A percentile compares a stretch with the other conserved stretches of the same genome.
Evolutionary conservation across 106 monocot species (phyloP).

Genomic region (Platanthera guangdongensis): DNA sequence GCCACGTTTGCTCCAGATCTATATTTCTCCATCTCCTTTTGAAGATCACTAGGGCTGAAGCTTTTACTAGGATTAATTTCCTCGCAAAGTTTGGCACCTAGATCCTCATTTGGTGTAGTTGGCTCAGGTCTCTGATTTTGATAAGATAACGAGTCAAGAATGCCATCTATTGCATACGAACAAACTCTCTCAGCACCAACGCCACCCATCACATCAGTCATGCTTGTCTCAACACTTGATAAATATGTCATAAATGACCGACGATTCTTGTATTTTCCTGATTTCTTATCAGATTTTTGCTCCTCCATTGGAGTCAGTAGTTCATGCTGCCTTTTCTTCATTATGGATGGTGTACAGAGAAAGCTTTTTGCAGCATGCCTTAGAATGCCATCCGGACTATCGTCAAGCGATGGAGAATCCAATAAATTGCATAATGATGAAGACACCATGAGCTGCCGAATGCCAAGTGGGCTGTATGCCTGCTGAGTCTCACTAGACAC

Average conservation of each 20-base stretch:
- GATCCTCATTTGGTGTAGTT: not conserved
- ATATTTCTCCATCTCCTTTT: too few species aligned
- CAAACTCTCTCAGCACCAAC: not conserved
- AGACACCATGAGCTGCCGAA: constrained; percentile 64
- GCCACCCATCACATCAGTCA: not conserved
- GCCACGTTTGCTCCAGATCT: too few species aligned
- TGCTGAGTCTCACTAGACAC: constrained; percentile 49
- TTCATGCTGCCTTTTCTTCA: constrained; percentile 73
- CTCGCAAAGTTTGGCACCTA: not conserved
- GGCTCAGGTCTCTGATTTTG: not conserved
- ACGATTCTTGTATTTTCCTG: not conserved
- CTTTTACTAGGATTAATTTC: not conserved
- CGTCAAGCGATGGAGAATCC: constrained; percentile 47
- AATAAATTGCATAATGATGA: constrained; percentile 40
- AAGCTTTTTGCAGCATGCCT: constrained; percentile 66
- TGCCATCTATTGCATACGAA: not conserved
- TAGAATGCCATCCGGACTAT: constrained; percentile 40
- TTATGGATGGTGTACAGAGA: constrained; percentile 51
- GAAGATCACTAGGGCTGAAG: too few species aligned
- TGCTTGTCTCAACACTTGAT: too few species aligned
- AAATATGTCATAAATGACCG: too few species aligned
- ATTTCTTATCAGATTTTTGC: constrained; percentile 37
- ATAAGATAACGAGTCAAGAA: not conserved
- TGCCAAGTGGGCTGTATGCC: constrained; percentile 77
- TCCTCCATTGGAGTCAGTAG: constrained; percentile 53